A percentile compares a stretch with the other conserved stretches of the same genome.
phyloP scores from a whole-genome alignment of 441 rosid genomes.

The Capsella rubella region DNA sequence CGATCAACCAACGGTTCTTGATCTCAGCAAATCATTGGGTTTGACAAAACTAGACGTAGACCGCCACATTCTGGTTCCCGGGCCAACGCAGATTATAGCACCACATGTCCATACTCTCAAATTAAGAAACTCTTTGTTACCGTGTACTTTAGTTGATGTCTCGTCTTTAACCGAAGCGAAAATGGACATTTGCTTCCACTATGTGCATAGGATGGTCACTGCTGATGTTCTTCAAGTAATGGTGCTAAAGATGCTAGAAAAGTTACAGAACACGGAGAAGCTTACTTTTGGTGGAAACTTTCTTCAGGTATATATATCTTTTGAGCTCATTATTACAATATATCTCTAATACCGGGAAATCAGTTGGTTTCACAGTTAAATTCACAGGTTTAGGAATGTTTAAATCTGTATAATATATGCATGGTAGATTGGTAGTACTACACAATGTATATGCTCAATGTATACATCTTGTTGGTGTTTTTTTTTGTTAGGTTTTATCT shows the following conservation, averaged over 20 bases:
- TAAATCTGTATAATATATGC: too few relatives aligned
- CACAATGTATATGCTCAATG: too few relatives aligned
- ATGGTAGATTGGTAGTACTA: too few relatives aligned
- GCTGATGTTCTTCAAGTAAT: background rate
- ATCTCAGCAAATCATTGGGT: slow-evolving; percentile 1
- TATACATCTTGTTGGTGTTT: background rate
- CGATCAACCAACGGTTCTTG: background rate
- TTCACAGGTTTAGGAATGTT: too few relatives aligned
- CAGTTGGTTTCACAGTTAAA: too few relatives aligned
- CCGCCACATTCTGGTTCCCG: too few relatives aligned
- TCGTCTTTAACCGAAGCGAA: background rate
- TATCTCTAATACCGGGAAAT: too few relatives aligned
- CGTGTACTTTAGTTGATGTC: slow-evolving; percentile 9
- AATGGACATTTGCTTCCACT: background rate
- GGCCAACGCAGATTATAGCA: slow-evolving; percentile 2
- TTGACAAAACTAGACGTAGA: background rate
- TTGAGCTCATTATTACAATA: too few relatives aligned
- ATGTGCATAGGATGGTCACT: background rate
- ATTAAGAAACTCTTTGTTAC: background rate
- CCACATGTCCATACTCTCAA: background rate
- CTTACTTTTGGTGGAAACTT: slow-evolving; percentile 3
- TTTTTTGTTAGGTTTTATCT: slow-evolving; percentile 8
- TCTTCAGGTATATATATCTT: slow-evolving; percentile 3
- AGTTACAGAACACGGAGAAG: slow-evolving; percentile 6
- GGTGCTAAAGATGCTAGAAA: background rate